These are phyloP conservation scores for Trichoderma asperelloides DNA, from an alignment of 495 filamentous ascomycete genomes.

Conservation along the genomic window DNA sequence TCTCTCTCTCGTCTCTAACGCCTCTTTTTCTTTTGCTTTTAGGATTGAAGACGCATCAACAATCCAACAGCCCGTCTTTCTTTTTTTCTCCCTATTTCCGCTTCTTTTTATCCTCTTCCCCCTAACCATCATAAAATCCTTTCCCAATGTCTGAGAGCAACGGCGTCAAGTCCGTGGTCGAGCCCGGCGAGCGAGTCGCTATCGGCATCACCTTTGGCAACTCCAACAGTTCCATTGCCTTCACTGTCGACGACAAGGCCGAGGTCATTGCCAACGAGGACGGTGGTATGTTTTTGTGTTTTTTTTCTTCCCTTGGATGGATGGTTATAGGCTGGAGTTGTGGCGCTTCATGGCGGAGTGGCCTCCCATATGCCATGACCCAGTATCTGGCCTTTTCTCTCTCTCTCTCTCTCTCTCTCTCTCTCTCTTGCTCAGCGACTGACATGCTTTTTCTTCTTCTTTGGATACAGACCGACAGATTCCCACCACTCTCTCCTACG, in stretches of 20 bases:
- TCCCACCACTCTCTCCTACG: constrained; percentile 86
- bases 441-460: constrained; percentile 6
- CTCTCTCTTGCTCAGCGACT: constrained; percentile 11
- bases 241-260: constrained; percentile 82
- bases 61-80: neutral
- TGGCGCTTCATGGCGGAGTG: neutral
- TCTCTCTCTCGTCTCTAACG: neutral
- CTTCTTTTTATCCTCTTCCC: neutral
- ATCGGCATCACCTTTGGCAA: constrained; percentile 99
- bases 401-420: constrained; percentile 12
- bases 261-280: constrained; percentile 99
- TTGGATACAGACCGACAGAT: constrained; percentile 78
- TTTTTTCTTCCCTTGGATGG: neutral
- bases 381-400: neutral
- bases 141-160: constrained; percentile 28
- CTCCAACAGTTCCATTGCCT: constrained; percentile 93
- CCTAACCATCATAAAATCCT: constrained; percentile 1
- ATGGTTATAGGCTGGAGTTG: neutral
- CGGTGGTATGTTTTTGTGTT: constrained; percentile 56
- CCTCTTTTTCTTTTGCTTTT: neutral
- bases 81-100: too few species aligned
- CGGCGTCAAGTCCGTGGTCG: constrained; percentile 26
- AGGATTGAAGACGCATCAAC: neutral
- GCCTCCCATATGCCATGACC: neutral
- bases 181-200: constrained; percentile 56